Evolutionary conservation across 179 eudicot species (phyloP).

Genomic region (Carnegiea gigantea): DNA sequence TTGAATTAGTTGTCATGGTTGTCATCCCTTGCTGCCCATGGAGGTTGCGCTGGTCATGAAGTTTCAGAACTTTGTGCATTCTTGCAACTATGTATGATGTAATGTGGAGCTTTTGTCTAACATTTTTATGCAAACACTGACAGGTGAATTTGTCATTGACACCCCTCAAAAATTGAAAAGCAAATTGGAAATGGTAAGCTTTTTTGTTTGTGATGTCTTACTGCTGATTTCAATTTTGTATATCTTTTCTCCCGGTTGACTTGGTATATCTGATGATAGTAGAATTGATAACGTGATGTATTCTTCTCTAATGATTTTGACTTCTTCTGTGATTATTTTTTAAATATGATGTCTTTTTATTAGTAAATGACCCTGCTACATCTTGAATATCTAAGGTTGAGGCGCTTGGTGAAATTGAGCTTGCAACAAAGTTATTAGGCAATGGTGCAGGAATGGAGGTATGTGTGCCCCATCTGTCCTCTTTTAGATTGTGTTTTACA

Average conservation of each 20-base stretch:
- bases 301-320: background rate
- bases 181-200: slow-evolving; percentile 86
- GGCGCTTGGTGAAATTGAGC: slow-evolving; percentile 93
- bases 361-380: slow-evolving; percentile 17
- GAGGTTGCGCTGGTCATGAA: too few relatives aligned
- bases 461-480: slow-evolving; percentile 18
- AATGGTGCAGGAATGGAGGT: slow-evolving; percentile 70
- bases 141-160: slow-evolving; percentile 97
- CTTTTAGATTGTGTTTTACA: background rate
- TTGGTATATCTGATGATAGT: background rate
- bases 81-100: background rate
- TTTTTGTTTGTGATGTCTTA: slow-evolving; percentile 6
- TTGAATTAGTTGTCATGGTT: background rate
- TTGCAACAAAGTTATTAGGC: slow-evolving; percentile 81
- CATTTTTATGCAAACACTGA: slow-evolving; percentile 20
- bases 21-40: too few relatives aligned
- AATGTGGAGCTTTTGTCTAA: slow-evolving; percentile 16
- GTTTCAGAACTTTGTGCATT: too few relatives aligned
- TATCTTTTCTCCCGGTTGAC: background rate
- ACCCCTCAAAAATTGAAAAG: slow-evolving; percentile 87
- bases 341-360: background rate
- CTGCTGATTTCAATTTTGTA: background rate
- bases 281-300: background rate
- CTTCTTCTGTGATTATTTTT: background rate
- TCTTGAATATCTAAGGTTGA: slow-evolving; percentile 63